Base-by-base conservation (phyloP, 768 basidiomycete genomes). In the Butyriboletus loyo region DNA sequence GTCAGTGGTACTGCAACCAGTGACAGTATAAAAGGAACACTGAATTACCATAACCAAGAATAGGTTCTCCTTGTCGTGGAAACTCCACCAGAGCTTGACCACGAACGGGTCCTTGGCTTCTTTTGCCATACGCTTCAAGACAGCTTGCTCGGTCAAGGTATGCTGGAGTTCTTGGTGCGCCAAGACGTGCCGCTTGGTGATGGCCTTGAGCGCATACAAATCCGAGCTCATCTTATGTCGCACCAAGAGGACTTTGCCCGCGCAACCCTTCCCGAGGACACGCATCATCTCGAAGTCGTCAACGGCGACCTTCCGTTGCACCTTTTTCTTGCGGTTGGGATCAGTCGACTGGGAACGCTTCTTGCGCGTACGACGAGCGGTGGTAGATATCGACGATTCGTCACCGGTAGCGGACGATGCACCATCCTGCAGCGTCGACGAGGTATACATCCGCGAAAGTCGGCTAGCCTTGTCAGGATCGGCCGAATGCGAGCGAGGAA, bases 231-330 rank as follows among this genome's bases (percentile, higher is more conserved):
- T 72, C 73, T 88, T 89, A 63, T 96, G 85, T 61, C 84, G 82
- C 43, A 98, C 96, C 49, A 98, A 82, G 36, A 98, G 73, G 17
- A 98, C 96, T 70, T 98, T 97, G 43, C 96, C 97, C 5, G 97
- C 96, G 65, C 95, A 98, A 1, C 97, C 97, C 72, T 94, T 97
- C 17, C 97, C 97, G 13, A 99, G 75, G 30, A 98, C 96, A 15
- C 92, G 83, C 79, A 98, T 85, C 84, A 98, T 91, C 74, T 98
- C 93, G 67, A 99, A 99, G 73, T 98, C 94, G 58, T 92, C 82
- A 53, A 98, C 80, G 39, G 77, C 74, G 31, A 92, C 88, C 70
- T 92, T 92, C 48, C 83, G 79, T 51, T 81, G 71, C 14, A 64
- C 54, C 37, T 73, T 85, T 62, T 82, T 81, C 68, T 69, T 76